Percentiles rank a stretch among this genome's conserved stretches.
phyloP scores from a whole-genome alignment of 345 rosid species.

The Lepidium aucheri region DNA sequence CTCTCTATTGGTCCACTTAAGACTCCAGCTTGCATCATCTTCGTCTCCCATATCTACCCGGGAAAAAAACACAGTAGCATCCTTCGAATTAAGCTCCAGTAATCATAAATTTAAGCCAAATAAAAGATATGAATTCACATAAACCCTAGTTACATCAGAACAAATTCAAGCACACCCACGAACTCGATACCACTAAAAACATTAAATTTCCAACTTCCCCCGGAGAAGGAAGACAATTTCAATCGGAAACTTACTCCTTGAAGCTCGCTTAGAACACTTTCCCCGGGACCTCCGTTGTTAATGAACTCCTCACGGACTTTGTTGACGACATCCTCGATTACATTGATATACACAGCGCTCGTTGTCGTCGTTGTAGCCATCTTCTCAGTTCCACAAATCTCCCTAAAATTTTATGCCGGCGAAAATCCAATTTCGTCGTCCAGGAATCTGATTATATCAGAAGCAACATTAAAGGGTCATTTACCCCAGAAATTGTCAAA shows the following conservation, averaged over 20 bases:
- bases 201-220: background rate
- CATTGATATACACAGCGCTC: conserved; percentile 72
- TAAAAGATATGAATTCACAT: background rate
- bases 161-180: conserved; percentile 14
- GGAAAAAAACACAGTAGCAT: background rate
- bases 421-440: background rate
- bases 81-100: background rate
- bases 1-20: conserved; percentile 62
- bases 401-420: background rate
- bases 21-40: conserved; percentile 91
- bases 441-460: background rate
- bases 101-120: background rate
- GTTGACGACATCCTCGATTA: conserved; percentile 83
- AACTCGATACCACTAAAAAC: background rate
- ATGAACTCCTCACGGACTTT: conserved; percentile 92
- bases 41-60: conserved; percentile 80
- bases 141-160: conserved; percentile 36
- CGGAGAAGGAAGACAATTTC: background rate
- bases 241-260: conserved; percentile 56
- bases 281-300: conserved; percentile 79
- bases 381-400: conserved; percentile 8
- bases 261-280: conserved; percentile 72
- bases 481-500: background rate
- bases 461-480: background rate
- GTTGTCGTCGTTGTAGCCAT: conserved; percentile 67